Conservation (phyloP, 148 eudicot genomes). For the Camellia lanceoleosa region DNA sequence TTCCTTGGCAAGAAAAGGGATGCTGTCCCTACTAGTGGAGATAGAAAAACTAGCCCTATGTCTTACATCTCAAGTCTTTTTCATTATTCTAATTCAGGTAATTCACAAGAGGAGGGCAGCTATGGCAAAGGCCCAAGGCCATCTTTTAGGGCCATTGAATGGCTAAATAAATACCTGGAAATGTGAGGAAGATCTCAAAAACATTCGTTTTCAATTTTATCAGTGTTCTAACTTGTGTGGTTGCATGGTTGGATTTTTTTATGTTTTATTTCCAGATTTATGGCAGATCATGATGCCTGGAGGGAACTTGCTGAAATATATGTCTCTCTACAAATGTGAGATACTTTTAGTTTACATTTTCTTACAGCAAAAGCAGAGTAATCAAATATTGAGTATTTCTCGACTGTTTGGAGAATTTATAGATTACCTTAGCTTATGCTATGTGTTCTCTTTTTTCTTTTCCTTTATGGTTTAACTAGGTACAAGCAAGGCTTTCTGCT, state of each 20-base stretch:
- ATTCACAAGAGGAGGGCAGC: slow-evolving; percentile 82
- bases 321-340: slow-evolving; percentile 91
- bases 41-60: neutral
- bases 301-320: slow-evolving; percentile 95
- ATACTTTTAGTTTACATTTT: slow-evolving; percentile 2
- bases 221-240: neutral
- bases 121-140: slow-evolving; percentile 89
- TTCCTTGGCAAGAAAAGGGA: slow-evolving; percentile 8
- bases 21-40: neutral
- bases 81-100: slow-evolving; percentile 39
- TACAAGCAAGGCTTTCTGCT: slow-evolving; percentile 99
- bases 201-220: neutral
- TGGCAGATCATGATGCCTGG: slow-evolving; percentile 99
- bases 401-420: neutral
- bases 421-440: neutral
- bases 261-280: slow-evolving; percentile 51
- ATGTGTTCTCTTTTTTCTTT: neutral
- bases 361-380: neutral
- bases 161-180: slow-evolving; percentile 78
- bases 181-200: slow-evolving; percentile 47
- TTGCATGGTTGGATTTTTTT: slow-evolving; percentile 4
- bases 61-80: slow-evolving; percentile 5
- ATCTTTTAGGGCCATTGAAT: slow-evolving; percentile 70
- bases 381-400: neutral
- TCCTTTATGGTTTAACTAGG: slow-evolving; percentile 39